Conservation (phyloP, 768 basidiomycete species). For the Phlebiopsis gigantea region DNA sequence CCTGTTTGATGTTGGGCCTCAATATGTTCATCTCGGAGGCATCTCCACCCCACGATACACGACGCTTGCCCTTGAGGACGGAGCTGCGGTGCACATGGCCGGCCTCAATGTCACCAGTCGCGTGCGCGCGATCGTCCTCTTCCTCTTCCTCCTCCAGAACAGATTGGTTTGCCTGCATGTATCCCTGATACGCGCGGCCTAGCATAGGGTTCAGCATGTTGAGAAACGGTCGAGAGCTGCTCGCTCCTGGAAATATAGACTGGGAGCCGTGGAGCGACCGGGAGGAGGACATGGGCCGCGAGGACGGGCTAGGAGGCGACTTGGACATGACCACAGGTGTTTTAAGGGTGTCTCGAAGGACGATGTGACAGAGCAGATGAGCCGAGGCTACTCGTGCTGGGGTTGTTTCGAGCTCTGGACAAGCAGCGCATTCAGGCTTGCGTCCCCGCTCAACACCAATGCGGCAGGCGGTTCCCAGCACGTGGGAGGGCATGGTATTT, state of each 20-base stretch:
- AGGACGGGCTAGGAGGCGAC: conserved; percentile 13
- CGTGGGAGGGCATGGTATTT: not conserved
- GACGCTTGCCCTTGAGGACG: conserved; percentile 34
- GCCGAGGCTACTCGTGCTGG: not conserved
- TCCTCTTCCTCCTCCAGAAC: conserved; percentile 71
- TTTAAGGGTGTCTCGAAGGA: not conserved
- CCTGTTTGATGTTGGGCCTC: conserved; percentile 67
- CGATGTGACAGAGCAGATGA: not conserved
- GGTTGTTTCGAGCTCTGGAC: conserved; percentile 1
- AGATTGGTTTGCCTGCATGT: conserved; percentile 67
- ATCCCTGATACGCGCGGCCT: conserved; percentile 68
- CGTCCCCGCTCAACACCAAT: conserved; percentile 1
- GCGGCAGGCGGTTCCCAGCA: conserved; percentile 9
- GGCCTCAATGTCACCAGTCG: conserved; percentile 57
- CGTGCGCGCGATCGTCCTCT: conserved; percentile 37
- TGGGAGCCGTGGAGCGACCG: conserved; percentile 28
- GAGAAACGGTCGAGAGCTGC: conserved; percentile 72
- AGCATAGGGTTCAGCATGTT: conserved; percentile 82
- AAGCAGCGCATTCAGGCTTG: conserved; percentile 5
- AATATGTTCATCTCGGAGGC: conserved; percentile 52
- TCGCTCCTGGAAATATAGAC: conserved; percentile 34
- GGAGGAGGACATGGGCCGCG: conserved; percentile 16
- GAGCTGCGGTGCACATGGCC: conserved; percentile 40
- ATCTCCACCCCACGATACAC: conserved; percentile 53
- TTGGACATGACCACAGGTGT: conserved; percentile 3